phyloP scores from a whole-genome alignment of 306 rosid species.

The Hippophae tibetana region DNA sequence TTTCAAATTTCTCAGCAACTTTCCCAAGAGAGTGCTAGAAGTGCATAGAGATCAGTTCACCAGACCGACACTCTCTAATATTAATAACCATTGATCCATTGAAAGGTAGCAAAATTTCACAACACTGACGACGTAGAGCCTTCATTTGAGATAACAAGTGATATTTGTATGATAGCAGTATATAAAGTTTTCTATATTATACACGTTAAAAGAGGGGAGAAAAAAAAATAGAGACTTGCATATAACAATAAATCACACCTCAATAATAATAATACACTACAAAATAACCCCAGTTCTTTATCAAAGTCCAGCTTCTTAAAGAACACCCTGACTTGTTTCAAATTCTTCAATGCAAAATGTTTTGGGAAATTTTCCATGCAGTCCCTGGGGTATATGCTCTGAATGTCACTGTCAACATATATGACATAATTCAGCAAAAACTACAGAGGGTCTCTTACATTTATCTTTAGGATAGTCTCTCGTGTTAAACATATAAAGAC shows the following conservation, averaged over 20 bases:
- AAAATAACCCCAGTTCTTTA: not conserved
- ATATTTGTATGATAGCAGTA: slow-evolving; percentile 6
- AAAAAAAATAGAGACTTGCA: not conserved
- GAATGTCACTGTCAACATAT: slow-evolving; percentile 30
- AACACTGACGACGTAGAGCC: slow-evolving; percentile 78
- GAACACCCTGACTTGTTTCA: slow-evolving; percentile 42
- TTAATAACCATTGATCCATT: slow-evolving; percentile 39
- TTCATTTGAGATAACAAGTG: slow-evolving; percentile 42
- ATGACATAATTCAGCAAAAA: slow-evolving; percentile 40
- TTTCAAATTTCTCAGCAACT: slow-evolving; percentile 7
- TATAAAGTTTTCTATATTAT: slow-evolving; percentile 12
- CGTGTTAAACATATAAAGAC: slow-evolving; percentile 45
- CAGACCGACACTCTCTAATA: slow-evolving; percentile 36
- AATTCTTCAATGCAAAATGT: slow-evolving; percentile 23
- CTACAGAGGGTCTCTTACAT: slow-evolving; percentile 57
- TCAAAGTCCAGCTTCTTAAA: slow-evolving; percentile 51
- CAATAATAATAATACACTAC: too few relatives aligned
- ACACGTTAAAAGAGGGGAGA: slow-evolving; percentile 6
- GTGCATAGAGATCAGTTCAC: slow-evolving; percentile 57
- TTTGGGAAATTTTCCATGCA: slow-evolving; percentile 33
- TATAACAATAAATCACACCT: slow-evolving; percentile 6
- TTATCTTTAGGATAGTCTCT: slow-evolving; percentile 62
- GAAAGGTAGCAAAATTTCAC: slow-evolving; percentile 34
- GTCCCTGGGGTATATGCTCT: slow-evolving; percentile 49
- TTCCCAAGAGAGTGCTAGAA: slow-evolving; percentile 29